Evolutionary conservation across 371 early-diverging fungal species (phyloP).

Genomic region (Zychaea mexicana): DNA sequence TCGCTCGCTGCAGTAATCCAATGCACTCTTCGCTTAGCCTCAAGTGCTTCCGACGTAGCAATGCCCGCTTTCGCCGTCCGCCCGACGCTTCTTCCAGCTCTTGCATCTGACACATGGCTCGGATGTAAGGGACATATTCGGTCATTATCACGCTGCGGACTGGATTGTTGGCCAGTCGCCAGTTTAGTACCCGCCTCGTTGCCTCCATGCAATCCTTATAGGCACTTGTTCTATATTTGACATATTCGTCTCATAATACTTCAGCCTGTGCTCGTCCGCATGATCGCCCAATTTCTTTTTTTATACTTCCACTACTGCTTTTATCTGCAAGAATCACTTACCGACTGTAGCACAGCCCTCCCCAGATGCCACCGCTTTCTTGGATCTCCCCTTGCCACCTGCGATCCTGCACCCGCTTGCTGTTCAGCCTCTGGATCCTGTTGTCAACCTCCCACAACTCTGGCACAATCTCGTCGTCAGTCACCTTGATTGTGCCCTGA

Average conservation of each 20-base stretch:
- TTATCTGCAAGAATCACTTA: too few relatives aligned
- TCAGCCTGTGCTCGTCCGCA: conserved; percentile 6
- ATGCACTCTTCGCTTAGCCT: conserved; percentile 14
- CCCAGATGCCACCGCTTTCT: conserved; percentile 2
- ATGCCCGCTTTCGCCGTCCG: conserved; percentile 12
- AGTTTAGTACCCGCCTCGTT: not conserved
- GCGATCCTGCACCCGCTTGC: not conserved
- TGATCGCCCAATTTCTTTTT: too few relatives aligned
- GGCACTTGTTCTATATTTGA: conserved; percentile 17
- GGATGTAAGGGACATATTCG: conserved; percentile 27
- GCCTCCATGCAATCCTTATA: conserved; percentile 13
- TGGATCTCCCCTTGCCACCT: conserved; percentile 7
- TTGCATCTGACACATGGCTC: conserved; percentile 18
- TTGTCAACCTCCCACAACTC: not conserved
- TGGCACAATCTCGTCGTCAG: not conserved
- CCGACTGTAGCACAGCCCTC: conserved; percentile 7
- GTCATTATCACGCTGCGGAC: conserved; percentile 8
- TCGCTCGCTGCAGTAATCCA: not conserved
- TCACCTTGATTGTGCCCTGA: not conserved
- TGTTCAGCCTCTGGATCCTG: not conserved
- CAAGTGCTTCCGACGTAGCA: conserved; percentile 14
- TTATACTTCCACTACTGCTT: too few relatives aligned
- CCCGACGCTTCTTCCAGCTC: not conserved
- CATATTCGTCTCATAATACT: too few relatives aligned
- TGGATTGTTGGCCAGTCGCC: conserved; percentile 6